Conservation (phyloP, 2,329 filamentous ascomycete species). For the Alternaria sp. region DNA sequence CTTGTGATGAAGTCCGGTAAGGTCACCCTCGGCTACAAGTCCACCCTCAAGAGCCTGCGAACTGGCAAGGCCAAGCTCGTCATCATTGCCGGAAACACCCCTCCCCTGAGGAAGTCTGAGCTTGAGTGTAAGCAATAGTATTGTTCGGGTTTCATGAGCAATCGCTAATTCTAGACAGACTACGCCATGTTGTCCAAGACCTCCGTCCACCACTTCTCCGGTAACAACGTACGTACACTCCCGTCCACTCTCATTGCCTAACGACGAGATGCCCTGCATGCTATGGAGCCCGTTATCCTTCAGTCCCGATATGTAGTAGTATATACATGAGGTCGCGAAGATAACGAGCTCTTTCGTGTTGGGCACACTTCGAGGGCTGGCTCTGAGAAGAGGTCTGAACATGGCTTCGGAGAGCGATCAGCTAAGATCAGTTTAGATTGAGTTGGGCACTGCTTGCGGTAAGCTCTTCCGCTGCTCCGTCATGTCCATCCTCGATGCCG, state of each 20-base stretch:
- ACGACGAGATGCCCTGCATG: constrained; percentile 44
- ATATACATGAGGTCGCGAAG: constrained; percentile 4
- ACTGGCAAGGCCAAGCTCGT: constrained; percentile 98
- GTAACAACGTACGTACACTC: constrained; percentile 89
- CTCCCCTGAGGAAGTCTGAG: constrained; percentile 96
- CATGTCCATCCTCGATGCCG: constrained; percentile 96
- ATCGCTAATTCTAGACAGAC: constrained; percentile 13
- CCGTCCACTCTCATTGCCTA: constrained; percentile 50
- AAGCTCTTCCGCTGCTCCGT: constrained; percentile 99
- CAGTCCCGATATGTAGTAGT: constrained; percentile 11
- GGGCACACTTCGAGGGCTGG: constrained; percentile 58
- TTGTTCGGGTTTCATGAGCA: constrained; percentile 37
- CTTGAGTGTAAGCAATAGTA: constrained; percentile 75
- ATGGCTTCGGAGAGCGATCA: constrained; percentile 86
- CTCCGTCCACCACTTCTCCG: constrained; percentile 91
- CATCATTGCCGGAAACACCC: constrained; percentile 94
- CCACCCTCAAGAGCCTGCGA: constrained; percentile 84
- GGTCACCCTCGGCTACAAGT: constrained; percentile 92
- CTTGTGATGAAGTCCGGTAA: constrained; percentile 76
- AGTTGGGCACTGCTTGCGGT: constrained; percentile 97
- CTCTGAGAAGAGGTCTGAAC: constrained; percentile 89
- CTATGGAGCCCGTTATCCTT: neutral
- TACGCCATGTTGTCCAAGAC: constrained; percentile 29
- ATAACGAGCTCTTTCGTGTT: constrained; percentile 13
- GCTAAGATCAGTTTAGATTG: constrained; percentile 80